Evolutionary conservation across 2,329 filamentous ascomycete species (phyloP), one percentile per base, ranked within the genome.

Genomic region (Neocatenulostroma microsporum): DNA sequence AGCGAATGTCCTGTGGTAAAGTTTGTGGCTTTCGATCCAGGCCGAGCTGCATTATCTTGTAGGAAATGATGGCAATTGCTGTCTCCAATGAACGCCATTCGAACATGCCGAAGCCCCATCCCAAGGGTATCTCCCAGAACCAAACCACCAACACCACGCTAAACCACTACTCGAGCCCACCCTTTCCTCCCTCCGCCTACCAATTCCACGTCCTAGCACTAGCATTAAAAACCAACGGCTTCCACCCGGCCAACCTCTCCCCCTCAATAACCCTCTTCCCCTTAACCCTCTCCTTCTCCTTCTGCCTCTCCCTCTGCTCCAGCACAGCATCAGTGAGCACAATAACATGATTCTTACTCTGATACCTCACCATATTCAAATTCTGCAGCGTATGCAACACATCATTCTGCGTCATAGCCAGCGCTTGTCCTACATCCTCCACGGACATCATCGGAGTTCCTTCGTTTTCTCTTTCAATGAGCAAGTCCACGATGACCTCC

Each of bases 351-450:
- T 94, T 88, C 47, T 88, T 88, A 69, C 94, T 94, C 29, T 88
- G 86, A 58, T 96, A 96, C 30, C 91, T 76, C 57, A 96, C 76
- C 84, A 98, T 94, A 58, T 89, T 91, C 42, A 95, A 69, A 39
- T 88, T 88, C 58, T 95, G 87, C 34, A 98, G 64, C 0, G 91
- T 96, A 60, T 95, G 87, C 61, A 96, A 79, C 11, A 98, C 89
- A 58, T 98, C 91, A 53, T 87, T 86, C 5, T 87, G 88, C n/a
- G 89, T 96, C 89, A 98, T 96, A 3, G 88, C 83, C 7, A 91
- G 78, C 21, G 78, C 63, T 5, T 74, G 70, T 0, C 86, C 88
- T 35, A 98, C 76, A 33, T 84, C 77, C 53, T 95, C 88, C 36
- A 96, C 88, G 39, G 83, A 94, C 36, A 84, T 81, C 54, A 78